Evolutionary conservation across 148 eudicot genomes (phyloP), one percentile per base, ranked within the genome.

Genomic region (Fagopyrum tataricum): DNA sequence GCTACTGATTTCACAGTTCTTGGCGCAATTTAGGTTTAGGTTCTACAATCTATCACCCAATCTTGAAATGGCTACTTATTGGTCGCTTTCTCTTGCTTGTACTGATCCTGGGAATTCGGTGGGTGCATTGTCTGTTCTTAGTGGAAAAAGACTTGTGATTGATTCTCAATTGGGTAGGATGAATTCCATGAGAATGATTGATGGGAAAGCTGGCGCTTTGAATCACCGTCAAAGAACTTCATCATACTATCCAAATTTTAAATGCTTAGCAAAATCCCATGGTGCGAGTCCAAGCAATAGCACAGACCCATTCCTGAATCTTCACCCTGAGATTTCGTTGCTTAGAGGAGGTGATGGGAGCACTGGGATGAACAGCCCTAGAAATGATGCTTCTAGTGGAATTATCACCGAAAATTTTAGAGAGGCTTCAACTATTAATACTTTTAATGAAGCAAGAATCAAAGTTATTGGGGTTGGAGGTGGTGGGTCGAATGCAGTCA

Each of bases 391-490:
- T 82, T 74, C 91, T 18, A 76, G 78, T 72, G 90, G 88, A 70
- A 85, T 15, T 72, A 85, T 78, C 77, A 79, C 87, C 0, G 92
- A 95, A 77, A 86, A 78, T 68, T 74, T 85, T 62, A 80, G 80
- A 75, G 90, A 90, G 53, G 53, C 84, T 9, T 41, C 89, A 20
- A 69, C 47, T 78, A 72, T 73, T 68, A 84, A 68, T 72, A 81
- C 79, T 75, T 85, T 72, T 67, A 91, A 86, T 76, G 96, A 80
- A 81, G 99, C 99, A 21, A 95, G 85, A 73, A 95, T 95, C 71
- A 95, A 95, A 84, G 99, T 95, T 67, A 82, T 95, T 78, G 99
- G 99, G 41, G 96, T 95, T 70, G 99, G 99, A 46, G 99, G 99
- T 69, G 99, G 99, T 52, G 99, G 99, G 70, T 95, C 99, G 1